Base-by-base conservation (phyloP, 2,329 filamentous ascomycete species). In the Phialophora macrospora region DNA sequence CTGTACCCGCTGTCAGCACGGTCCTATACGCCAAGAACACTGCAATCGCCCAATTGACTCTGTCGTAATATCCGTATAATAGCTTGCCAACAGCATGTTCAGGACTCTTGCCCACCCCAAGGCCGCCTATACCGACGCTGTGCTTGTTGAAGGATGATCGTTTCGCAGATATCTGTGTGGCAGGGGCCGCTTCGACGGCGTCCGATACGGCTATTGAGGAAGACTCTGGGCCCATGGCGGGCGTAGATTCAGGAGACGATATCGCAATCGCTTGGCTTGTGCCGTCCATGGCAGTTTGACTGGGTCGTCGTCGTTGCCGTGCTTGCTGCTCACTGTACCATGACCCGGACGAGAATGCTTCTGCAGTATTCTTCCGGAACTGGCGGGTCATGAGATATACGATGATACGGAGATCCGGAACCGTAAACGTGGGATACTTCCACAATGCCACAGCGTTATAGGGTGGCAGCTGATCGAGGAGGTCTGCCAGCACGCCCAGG, bases 371-470 rank as follows among this genome's bases (percentile, higher is more conserved):
- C 67, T 81, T 79, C 64, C 85, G 84, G 72, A 90, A 84, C 6
- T 78, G 77, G 68, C 84, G 84, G 0, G 87, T 89, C 72, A 89
- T 76, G 9, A 87, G 73, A 79, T 83, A 87, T 61, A 90, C 82
- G 11, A 86, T 78, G 34, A 87, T 77, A 5, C 84, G 80, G 3
- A 90, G 80, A 71, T 90, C 88, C 63, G 81, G 81, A 1, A 84
- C 81, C 0, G 87, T 89, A 73, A 90, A 90, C 0, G 86, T 90
- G 0, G 88, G 88, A 72, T 89, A 90, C 32, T 83, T 84, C 87
- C 88, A 90, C 28, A 89, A 75, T 38, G 84, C 78, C 3, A 90
- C 81, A 1, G 87, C 84, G 60, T 84, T 86, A 68, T 83, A 80
- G 1, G 87, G 87, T n/a, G 88, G 88, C 3, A 90, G 77, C 72